A percentile compares a stretch with the other conserved stretches of the same genome.
phyloP scores from a whole-genome alignment of 345 rosid genomes.

The Eucalyptus polyanthemos region DNA sequence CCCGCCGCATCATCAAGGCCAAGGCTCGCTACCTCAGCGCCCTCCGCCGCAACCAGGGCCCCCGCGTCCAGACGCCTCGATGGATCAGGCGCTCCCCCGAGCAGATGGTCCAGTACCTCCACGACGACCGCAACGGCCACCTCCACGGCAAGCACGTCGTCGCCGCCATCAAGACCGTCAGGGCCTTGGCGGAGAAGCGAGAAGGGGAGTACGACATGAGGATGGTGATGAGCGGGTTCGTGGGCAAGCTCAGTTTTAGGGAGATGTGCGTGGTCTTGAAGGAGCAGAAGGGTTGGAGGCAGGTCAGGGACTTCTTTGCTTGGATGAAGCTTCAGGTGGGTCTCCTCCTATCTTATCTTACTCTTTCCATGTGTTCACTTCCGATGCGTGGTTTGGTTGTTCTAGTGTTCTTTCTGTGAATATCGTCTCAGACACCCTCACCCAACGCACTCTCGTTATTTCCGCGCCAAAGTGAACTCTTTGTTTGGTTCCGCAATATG shows the following conservation, averaged over 20 bases:
- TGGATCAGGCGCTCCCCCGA: conserved; percentile 87
- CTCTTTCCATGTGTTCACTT: not conserved
- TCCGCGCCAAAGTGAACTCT: not conserved
- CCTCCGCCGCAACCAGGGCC: conserved; percentile 67
- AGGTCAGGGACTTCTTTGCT: conserved; percentile 64
- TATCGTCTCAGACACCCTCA: not conserved
- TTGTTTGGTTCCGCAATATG: not conserved
- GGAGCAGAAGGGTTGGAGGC: conserved; percentile 80
- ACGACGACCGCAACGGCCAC: conserved; percentile 66
- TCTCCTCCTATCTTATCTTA: not conserved
- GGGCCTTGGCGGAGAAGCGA: conserved; percentile 30
- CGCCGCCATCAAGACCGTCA: conserved; percentile 72
- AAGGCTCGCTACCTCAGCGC: conserved; percentile 61
- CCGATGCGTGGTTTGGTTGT: not conserved
- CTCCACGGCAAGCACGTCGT: conserved; percentile 76
- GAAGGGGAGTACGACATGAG: conserved; percentile 55
- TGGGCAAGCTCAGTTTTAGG: conserved; percentile 61
- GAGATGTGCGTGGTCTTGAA: conserved; percentile 93
- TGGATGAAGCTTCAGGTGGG: conserved; percentile 95
- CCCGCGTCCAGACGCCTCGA: conserved; percentile 57
- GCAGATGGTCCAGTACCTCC: conserved; percentile 80
- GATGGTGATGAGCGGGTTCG: conserved; percentile 62
- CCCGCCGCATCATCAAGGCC: conserved; percentile 71
- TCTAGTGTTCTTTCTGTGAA: not conserved
- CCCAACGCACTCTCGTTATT: not conserved